A percentile compares a stretch with the other conserved stretches of the same genome.
These are phyloP conservation scores for Digitaria exilis DNA, from an alignment of 202 grass and related monocot species.

Conservation along the genomic window DNA sequence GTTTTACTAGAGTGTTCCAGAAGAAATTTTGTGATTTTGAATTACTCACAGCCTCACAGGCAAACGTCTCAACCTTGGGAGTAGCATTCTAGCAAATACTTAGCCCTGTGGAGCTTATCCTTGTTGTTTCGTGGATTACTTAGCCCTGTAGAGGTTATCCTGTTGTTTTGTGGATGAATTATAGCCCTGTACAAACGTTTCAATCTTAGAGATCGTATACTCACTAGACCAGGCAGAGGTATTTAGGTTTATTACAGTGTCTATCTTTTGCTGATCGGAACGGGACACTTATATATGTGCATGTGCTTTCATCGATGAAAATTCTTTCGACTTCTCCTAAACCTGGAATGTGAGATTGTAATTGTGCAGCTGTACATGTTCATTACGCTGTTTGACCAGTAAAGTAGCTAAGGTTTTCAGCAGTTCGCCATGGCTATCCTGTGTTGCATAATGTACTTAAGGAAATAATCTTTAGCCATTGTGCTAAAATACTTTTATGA, in stretches of 20 bases:
- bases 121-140: no score
- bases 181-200: no score
- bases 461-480: background rate
- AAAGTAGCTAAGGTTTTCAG: background rate
- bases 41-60: background rate
- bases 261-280: background rate
- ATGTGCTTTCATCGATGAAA: background rate
- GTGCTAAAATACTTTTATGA: background rate
- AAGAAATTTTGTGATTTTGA: background rate
- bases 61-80: no score
- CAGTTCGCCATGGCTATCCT: background rate
- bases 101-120: no score
- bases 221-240: background rate
- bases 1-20: background rate
- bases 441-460: slow-evolving; percentile 4
- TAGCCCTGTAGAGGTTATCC: no score
- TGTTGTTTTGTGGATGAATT: no score
- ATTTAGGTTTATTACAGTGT: background rate
- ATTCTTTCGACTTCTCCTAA: background rate
- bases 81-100: background rate
- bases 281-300: background rate
- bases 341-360: background rate
- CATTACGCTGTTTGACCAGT: background rate
- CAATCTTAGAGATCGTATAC: no score
- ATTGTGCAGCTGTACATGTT: slow-evolving; percentile 5